phyloP scores from a whole-genome alignment of 177 flowering plant species.

The Telopea speciosissima region DNA sequence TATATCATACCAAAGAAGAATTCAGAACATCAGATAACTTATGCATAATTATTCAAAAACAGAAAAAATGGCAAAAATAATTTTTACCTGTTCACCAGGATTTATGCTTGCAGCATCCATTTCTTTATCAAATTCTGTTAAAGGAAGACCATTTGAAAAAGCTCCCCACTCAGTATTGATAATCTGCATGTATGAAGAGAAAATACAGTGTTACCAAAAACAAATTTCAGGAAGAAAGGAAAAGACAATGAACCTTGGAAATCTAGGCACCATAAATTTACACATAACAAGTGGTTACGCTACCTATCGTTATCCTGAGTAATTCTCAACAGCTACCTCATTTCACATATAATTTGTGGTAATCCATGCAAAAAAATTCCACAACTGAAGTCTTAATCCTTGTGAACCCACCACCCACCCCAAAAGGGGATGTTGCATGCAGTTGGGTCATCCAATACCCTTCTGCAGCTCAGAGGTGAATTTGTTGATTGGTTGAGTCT shows the following conservation, averaged over 20 bases:
- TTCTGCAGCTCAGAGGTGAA: too few relatives aligned
- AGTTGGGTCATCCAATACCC: too few relatives aligned
- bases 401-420: background rate
- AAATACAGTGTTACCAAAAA: constrained; percentile 9
- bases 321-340: too few relatives aligned
- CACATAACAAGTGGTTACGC: background rate
- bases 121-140: constrained; percentile 72
- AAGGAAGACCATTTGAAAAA: constrained; percentile 83
- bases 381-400: background rate
- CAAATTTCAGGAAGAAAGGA: background rate
- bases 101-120: constrained; percentile 80
- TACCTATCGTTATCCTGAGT: too few relatives aligned
- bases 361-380: too few relatives aligned
- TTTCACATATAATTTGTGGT: background rate
- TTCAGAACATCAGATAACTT: background rate
- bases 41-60: background rate
- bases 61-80: background rate
- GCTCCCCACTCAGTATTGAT: constrained; percentile 99
- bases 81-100: constrained; percentile 77
- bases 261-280: background rate
- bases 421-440: constrained; percentile 1
- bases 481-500: background rate
- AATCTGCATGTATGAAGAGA: constrained; percentile 39
- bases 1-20: background rate
- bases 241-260: too few relatives aligned